A percentile compares a stretch with the other conserved stretches of the same genome.
phyloP scores from a whole-genome alignment of 768 basidiomycete genomes.

The Rhizopogon rudus region DNA sequence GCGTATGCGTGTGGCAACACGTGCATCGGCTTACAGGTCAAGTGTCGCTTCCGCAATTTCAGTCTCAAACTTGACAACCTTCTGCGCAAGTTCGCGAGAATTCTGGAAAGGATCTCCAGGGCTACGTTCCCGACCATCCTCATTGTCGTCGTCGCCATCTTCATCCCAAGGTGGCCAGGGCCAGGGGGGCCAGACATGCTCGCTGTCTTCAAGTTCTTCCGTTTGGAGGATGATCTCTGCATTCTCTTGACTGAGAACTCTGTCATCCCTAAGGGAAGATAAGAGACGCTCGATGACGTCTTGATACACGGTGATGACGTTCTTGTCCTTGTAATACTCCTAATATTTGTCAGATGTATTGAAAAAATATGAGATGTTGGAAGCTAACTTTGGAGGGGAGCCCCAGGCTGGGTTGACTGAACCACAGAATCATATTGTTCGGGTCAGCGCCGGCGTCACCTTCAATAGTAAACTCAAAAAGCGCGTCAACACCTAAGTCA shows the following conservation, averaged over 20 bases:
- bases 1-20: background rate
- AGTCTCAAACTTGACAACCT: conserved; percentile 75
- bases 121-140: conserved; percentile 27
- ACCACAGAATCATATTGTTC: conserved; percentile 80
- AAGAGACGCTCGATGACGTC: conserved; percentile 66
- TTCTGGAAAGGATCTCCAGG: conserved; percentile 32
- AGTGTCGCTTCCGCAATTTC: conserved; percentile 73
- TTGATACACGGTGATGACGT: conserved; percentile 64
- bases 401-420: conserved; percentile 75
- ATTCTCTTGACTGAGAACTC: conserved; percentile 15
- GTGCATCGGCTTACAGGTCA: conserved; percentile 53
- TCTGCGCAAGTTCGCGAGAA: conserved; percentile 59
- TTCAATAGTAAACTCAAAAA: conserved; percentile 82
- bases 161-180: conserved; percentile 84
- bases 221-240: conserved; percentile 29
- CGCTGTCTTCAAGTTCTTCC: conserved; percentile 30
- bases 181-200: conserved; percentile 68
- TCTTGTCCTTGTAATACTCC: conserved; percentile 87
- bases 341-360: conserved; percentile 20
- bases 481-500: conserved; percentile 59
- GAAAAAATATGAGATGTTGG: background rate
- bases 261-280: conserved; percentile 46
- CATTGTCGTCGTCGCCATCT: conserved; percentile 44
- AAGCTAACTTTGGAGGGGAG: conserved; percentile 76
- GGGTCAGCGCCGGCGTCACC: conserved; percentile 87